Evolutionary conservation across 2,329 filamentous ascomycete species (phyloP).

Genomic region (Talaromyces sp.): DNA sequence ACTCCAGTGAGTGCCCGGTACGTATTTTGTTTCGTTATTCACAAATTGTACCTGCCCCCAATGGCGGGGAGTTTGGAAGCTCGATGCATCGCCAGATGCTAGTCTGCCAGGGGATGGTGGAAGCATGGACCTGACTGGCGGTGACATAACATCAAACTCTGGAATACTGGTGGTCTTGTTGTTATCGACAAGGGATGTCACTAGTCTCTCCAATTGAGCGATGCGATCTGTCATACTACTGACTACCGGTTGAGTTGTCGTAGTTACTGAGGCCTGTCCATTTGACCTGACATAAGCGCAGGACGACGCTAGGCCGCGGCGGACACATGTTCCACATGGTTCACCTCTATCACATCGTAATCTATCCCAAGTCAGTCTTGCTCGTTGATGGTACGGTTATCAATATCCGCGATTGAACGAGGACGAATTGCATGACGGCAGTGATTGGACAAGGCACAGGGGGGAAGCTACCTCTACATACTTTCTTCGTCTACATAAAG

Average conservation of each 20-base stretch:
- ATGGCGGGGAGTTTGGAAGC: not conserved
- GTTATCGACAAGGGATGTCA: not conserved
- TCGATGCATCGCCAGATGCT: not conserved
- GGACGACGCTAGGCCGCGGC: conserved; percentile 8
- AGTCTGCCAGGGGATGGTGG: not conserved
- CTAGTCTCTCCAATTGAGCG: conserved; percentile 7
- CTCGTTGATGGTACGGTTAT: not conserved
- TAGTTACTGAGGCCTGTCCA: not conserved
- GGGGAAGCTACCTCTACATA: not conserved
- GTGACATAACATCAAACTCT: not conserved
- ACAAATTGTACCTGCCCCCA: not conserved
- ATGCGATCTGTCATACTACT: conserved; percentile 10
- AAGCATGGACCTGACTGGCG: not conserved
- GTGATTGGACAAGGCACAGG: not conserved
- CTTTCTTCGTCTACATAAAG: conserved; percentile 12
- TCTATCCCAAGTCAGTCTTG: not conserved
- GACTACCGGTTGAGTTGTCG: not conserved
- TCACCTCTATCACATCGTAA: conserved; percentile 11
- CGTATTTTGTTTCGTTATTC: not conserved
- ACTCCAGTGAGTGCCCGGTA: conserved; percentile 6
- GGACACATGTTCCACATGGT: conserved; percentile 6
- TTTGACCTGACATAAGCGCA: conserved; percentile 7
- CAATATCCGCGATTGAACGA: not conserved
- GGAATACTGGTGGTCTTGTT: not conserved
- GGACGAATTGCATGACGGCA: not conserved